Evolutionary conservation across 2,329 filamentous ascomycete genomes (phyloP).

Genomic region (Chaetomiaceae sp.): DNA sequence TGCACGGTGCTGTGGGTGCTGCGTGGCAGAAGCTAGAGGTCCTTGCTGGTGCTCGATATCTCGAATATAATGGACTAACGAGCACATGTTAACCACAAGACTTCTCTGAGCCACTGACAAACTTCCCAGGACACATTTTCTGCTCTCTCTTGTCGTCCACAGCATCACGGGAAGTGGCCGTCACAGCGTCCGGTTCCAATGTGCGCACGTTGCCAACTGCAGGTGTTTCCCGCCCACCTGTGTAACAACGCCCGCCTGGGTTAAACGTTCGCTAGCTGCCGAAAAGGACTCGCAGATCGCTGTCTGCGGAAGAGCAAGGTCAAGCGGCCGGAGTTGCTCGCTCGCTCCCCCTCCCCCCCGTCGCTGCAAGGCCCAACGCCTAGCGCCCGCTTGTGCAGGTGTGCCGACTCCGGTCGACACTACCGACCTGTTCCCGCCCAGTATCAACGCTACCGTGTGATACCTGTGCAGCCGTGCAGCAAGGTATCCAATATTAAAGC

Average conservation of each 20-base stretch:
- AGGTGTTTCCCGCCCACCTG: conserved; percentile 1
- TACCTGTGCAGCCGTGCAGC: conserved; percentile 31
- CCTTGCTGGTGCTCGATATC: too few species aligned
- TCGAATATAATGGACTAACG: too few species aligned
- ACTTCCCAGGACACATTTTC: too few species aligned
- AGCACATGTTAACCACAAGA: too few species aligned
- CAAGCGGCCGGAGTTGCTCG: not conserved
- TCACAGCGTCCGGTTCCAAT: conserved; percentile 6
- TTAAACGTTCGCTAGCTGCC: conserved; percentile 8
- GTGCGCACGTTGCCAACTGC: conserved; percentile 15
- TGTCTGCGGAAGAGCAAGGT: not conserved
- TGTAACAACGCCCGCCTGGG: conserved; percentile 2
- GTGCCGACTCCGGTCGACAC: conserved; percentile 12
- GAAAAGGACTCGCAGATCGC: conserved; percentile 15
- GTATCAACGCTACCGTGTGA: conserved; percentile 24
- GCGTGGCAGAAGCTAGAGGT: too few species aligned
- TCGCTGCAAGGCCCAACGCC: conserved; percentile 14
- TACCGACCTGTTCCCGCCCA: conserved; percentile 7
- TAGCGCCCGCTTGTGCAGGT: conserved; percentile 23
- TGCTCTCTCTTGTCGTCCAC: not conserved
- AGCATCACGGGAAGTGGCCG: not conserved
- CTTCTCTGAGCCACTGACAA: too few species aligned
- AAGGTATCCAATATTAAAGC: conserved; percentile 52
- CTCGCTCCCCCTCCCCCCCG: not conserved
- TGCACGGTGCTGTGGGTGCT: not conserved